Percentiles rank a stretch among this genome's conserved stretches.
phyloP scores from a whole-genome alignment of 192 early-diverging fungal species.

The Podila horticola region DNA sequence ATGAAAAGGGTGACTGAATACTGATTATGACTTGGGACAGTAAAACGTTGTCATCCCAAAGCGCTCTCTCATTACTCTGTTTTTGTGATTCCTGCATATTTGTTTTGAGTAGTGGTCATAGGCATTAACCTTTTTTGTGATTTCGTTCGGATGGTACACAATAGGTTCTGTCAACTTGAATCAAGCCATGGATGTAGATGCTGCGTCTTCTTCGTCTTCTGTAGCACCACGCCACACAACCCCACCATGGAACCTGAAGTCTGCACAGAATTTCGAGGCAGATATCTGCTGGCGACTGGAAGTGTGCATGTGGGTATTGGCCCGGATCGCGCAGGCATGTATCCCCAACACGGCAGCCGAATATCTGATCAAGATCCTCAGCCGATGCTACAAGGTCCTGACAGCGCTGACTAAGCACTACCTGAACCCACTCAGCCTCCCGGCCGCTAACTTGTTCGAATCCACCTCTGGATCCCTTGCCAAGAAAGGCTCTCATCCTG shows the following conservation, averaged over 20 bases:
- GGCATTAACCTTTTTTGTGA: no score
- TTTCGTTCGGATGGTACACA: background rate
- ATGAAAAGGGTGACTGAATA: no score
- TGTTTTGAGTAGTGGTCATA: no score
- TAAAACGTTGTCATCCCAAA: no score
- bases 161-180: background rate
- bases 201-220: background rate
- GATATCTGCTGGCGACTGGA: conserved; percentile 53
- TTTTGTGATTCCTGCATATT: no score
- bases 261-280: conserved; percentile 46
- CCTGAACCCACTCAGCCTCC: conserved; percentile 12
- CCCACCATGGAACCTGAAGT: background rate
- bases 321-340: conserved; percentile 53
- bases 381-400: conserved; percentile 60
- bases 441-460: conserved; percentile 22
- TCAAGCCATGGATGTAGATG: conserved; percentile 1
- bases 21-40: no score
- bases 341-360: conserved; percentile 55
- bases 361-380: conserved; percentile 58
- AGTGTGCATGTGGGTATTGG: conserved; percentile 49
- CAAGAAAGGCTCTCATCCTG: background rate
- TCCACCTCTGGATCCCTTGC: background rate
- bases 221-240: no score
- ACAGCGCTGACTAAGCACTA: conserved; percentile 55
- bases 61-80: no score